Conservation (phyloP, 352 stramenopile species). For the Pythium vanterpoolii region DNA sequence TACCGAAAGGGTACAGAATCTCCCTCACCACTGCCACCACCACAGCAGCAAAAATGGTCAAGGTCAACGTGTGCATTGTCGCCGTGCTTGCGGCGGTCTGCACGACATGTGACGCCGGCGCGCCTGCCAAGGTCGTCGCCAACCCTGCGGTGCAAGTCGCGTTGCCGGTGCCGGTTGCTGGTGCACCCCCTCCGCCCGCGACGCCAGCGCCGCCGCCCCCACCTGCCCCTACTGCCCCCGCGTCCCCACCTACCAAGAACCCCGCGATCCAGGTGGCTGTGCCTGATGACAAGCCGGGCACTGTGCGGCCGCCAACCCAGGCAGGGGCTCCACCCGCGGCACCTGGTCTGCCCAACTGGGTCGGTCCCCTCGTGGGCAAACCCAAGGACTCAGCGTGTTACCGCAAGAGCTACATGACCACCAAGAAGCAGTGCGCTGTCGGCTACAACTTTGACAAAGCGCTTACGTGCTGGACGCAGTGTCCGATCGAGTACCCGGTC, state of each 20-base stretch:
- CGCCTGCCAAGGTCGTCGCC: background rate
- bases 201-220: too few relatives aligned
- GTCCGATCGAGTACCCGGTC: constrained; percentile 69
- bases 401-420: constrained; percentile 36
- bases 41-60: too few relatives aligned
- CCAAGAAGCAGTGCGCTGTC: constrained; percentile 27
- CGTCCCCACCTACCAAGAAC: constrained; percentile 20
- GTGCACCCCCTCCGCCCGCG: too few relatives aligned
- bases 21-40: too few relatives aligned
- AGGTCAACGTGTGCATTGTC: background rate
- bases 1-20: too few relatives aligned
- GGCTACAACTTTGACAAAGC: constrained; percentile 50
- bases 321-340: background rate
- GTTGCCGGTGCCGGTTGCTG: background rate
- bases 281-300: background rate
- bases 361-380: constrained; percentile 25
- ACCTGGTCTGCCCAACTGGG: constrained; percentile 32
- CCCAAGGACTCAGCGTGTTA: constrained; percentile 41
- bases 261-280: constrained; percentile 17
- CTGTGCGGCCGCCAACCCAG: background rate
- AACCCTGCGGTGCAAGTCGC: background rate
- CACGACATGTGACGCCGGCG: too few relatives aligned
- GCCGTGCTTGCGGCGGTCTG: background rate
- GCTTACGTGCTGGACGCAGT: constrained; percentile 60
- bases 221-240: background rate